Evolutionary conservation across 768 basidiomycete genomes (phyloP), one percentile per base, ranked within the genome.

Genomic region (Cystobasidium ongulense): DNA sequence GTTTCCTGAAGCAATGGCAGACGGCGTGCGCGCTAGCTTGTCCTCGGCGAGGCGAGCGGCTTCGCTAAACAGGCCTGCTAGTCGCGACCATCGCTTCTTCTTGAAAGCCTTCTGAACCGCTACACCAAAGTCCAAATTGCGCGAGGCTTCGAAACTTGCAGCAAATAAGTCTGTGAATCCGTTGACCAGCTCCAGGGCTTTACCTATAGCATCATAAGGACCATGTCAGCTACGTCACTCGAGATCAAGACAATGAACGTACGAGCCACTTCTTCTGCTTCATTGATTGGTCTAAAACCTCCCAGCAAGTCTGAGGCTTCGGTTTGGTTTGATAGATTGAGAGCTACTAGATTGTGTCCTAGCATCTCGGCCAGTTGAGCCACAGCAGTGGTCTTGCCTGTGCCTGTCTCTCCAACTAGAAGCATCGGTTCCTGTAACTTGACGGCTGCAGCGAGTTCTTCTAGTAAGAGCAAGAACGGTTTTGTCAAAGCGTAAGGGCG

Each of bases 341-440:
- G 85, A 0, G 93, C 91, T 68, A 92, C 86, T 38, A 99, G 85
- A 0, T 88, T 87, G 13, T 87, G 86, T 7, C 85, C 85, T 33
- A 96, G 85, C n/a, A 90, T 81, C 1, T 88, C 85, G 13, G 96
- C 89, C 35, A 98, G 84, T 78, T 96, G 88, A 1, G 92, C 90
- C 18, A 99, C 86, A 23, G 88, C 86, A 65, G 93, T 94, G 0
- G 96, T 99, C 82, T 99, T 99, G 17, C 96, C 96, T 0, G 96
- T 99, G n/a, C 96, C 96, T 1, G 96, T 99, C 83, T 99, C 96
- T 57, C 96, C 96, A 0, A 93, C 92, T 29, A 99, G 85, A 8
- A 99, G 85, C 3, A 94, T 84, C 3, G 96, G 92, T 79, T 99
- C 96, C 17, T 82, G 82, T 57, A 89, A 83, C 0, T 88, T 84